Evolutionary conservation across 306 rosid species (phyloP), one percentile per base, ranked within the genome.

Genomic region (Fragaria ananassa): DNA sequence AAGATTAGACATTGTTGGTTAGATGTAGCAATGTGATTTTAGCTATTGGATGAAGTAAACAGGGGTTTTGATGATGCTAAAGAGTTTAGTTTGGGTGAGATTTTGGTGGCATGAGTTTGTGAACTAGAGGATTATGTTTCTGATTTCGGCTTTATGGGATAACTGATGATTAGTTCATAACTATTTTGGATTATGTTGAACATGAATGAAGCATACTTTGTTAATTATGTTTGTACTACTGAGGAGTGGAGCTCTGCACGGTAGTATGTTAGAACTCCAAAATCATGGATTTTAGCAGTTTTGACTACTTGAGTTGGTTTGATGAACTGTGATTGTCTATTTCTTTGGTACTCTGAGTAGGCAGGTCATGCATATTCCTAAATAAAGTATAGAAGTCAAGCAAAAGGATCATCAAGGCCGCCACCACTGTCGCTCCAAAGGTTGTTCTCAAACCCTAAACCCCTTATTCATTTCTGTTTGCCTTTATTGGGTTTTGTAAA

Each of bases 311-410:
- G 21, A 10, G 29, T 27, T 54, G 70, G 15, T 65, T 37, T 19
- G 23, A 27, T 29, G 44, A 63, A 37, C 70, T 65, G 47, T 8
- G 46, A 25, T 37, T 65, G 15, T 51, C 47, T 79, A 31, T 76
- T 78, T 71, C 54, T 76, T 54, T 75, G 70, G 53, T 41, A 37
- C 78, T 69, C 51, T 75, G 79, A 74, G 75, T 76, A 86, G 97
- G 66, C 68, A 86, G 81, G 81, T 79, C 97, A 56, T 78, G 82
- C 84, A 81, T 60, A 47, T 83, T 79, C 82, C 75, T 82, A 72
- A 77, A 85, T 74, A 84, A 83, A 75, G 75, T 79, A 81, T 78
- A 54, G 19, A 81, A 74, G 78, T 80, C 86, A 25, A 85, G 77
- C 58, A 78, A 81, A 78, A 83, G 82, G 78, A 78, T 81, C 76